phyloP scores from a whole-genome alignment of 2,329 filamentous ascomycete species.

The Ophiognomonia clavigignenti-juglandacearum region DNA sequence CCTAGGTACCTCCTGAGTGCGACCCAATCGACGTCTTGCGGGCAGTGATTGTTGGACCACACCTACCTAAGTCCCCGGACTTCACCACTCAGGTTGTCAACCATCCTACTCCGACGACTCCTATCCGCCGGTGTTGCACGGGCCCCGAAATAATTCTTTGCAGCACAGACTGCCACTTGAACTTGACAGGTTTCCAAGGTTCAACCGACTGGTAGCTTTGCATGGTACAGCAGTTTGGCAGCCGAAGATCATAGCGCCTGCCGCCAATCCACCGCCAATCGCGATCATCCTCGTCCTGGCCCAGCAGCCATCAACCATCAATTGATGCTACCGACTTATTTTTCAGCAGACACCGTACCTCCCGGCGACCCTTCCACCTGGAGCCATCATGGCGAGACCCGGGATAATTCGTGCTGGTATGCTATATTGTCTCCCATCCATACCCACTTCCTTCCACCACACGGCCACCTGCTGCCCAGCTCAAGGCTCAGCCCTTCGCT shows the following conservation, averaged over 20 bases:
- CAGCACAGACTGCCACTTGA: no score
- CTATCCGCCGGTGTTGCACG: no score
- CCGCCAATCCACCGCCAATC: not conserved
- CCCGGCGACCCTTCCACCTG: constrained; percentile 21
- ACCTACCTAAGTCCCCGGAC: no score
- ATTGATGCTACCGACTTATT: constrained; percentile 11
- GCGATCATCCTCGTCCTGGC: not conserved
- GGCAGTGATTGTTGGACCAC: no score
- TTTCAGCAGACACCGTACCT: constrained; percentile 1
- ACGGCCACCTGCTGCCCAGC: not conserved
- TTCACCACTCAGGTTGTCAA: no score
- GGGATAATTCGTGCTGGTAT: constrained; percentile 57
- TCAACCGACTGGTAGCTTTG: no score
- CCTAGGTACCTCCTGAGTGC: no score
- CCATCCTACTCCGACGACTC: no score
- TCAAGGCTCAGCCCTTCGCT: not conserved
- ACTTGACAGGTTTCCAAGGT: no score
- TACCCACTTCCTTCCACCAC: not conserved
- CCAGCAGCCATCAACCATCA: not conserved
- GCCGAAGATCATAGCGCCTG: constrained; percentile 2
- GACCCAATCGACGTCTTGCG: no score
- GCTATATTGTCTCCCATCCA: constrained; percentile 25
- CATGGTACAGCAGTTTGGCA: constrained; percentile 5
- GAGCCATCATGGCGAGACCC: constrained; percentile 50
- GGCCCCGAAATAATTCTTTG: no score